These are phyloP conservation scores for Kwoniella shivajii DNA, from an alignment of 1,284 basidiomycete species.

Conservation along the genomic window DNA sequence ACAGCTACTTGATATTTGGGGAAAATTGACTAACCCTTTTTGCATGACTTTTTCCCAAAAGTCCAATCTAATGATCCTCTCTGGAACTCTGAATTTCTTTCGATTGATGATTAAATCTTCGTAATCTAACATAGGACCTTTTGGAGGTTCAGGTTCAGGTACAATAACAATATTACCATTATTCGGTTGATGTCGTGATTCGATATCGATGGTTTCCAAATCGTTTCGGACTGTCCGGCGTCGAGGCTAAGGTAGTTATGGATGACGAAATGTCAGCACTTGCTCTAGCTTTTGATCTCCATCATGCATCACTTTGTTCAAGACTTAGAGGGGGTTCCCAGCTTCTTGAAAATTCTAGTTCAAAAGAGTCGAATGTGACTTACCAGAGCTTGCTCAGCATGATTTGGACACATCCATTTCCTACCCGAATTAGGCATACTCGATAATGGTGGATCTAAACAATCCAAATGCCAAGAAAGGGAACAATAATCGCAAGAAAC, in stretches of 20 bases:
- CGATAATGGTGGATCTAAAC: slow-evolving; percentile 84
- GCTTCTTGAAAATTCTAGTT: no score
- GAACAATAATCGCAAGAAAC: slow-evolving; percentile 94
- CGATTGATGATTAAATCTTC: slow-evolving; percentile 59
- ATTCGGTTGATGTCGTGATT: slow-evolving; percentile 70
- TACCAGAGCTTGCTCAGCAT: slow-evolving; percentile 73
- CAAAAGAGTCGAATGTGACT: slow-evolving; percentile 6
- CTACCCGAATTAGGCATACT: slow-evolving; percentile 80
- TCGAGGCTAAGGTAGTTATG: slow-evolving; percentile 61
- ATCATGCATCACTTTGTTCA: no score
- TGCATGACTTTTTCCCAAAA: slow-evolving; percentile 79
- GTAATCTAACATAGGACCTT: slow-evolving; percentile 47
- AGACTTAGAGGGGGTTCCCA: no score
- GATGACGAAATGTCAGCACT: neutral
- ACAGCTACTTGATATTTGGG: neutral
- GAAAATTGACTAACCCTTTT: neutral
- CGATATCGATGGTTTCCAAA: slow-evolving; percentile 68
- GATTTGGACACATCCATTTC: slow-evolving; percentile 99
- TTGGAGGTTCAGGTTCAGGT: slow-evolving; percentile 60
- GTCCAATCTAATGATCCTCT: slow-evolving; percentile 85
- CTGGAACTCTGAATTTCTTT: slow-evolving; percentile 88
- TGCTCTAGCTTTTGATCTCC: no score
- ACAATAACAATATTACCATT: slow-evolving; percentile 91
- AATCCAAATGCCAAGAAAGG: slow-evolving; percentile 96
- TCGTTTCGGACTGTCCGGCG: slow-evolving; percentile 73